Base-by-base conservation (phyloP, 2,329 filamentous ascomycete species). In the Sarocladium brachiariae region DNA sequence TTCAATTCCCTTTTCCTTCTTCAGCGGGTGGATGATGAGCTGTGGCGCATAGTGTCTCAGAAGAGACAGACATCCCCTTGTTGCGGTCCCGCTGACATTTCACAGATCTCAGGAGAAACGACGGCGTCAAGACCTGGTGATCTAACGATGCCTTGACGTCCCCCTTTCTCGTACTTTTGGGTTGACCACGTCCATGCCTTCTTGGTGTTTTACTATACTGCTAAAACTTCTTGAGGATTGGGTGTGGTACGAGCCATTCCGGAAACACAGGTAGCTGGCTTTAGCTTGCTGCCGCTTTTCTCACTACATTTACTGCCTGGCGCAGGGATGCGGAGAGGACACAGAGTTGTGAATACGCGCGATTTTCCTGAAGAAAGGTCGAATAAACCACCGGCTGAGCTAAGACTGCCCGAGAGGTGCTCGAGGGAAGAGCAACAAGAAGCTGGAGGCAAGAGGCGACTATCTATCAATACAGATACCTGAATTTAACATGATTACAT, bases 281-380 rank as follows among this genome's bases (percentile, higher is more conserved):
- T 55, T 55, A 59, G 58, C 27, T 33, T 24, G 27, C 27, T 33
- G 43, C 43, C 43, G 43, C 65, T 76, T 77, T 77, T 73, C 76
- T 78, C 76, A 75, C 73, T 76, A 67, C 71, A 67, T 56, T 58
- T 65, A 62, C 59, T 65, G 70, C 73, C 70, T 68, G 53, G 65
- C 51, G 75, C 64, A 65, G 62, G 66, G 73, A 59, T 70, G 75
- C 58, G 70, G 76, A 72, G 77, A 77, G 77, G 73, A 37, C 30
- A n/a, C 37, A 4, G 37, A 24, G n/a, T 23, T 41, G 21, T 31
- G 30, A 31, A 31, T 31, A 31, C 30, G 8, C 8, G 14, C 30
- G 14, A 14, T 8, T 14, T 8, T 31, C 8, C 14, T 14, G 30
- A 14, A 31, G 30, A 31, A n/a, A n/a, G n/a, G n/a, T n/a, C n/a